phyloP scores from a whole-genome alignment of 1,139 yeast species.

The Pneumocystis sp. region DNA sequence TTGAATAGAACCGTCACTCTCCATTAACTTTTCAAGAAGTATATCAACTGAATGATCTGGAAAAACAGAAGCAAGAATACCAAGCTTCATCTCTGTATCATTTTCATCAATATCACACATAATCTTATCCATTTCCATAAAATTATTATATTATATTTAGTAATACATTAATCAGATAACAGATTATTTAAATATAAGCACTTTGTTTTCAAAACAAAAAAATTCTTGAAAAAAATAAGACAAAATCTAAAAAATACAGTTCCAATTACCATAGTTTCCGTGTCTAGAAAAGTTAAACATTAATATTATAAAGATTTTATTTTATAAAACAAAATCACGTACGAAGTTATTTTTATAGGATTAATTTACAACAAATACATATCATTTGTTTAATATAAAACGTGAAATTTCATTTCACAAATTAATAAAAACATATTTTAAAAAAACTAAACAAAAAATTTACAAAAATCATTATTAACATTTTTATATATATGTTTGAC shows the following conservation, averaged over 20 bases:
- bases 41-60: constrained; percentile 20
- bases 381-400: too few relatives aligned
- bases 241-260: neutral
- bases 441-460: too few relatives aligned
- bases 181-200: neutral
- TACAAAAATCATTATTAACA: too few relatives aligned
- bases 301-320: neutral
- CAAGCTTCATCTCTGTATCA: constrained; percentile 20
- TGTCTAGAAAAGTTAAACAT: neutral
- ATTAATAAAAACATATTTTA: too few relatives aligned
- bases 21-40: constrained; percentile 24
- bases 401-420: too few relatives aligned
- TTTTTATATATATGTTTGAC: neutral
- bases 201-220: neutral
- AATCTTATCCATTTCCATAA: neutral
- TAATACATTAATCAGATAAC: neutral
- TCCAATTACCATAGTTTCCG: too few relatives aligned
- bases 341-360: neutral
- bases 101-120: neutral
- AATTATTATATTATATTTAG: neutral
- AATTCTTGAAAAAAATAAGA: too few relatives aligned
- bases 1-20: constrained; percentile 23
- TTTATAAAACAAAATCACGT: neutral
- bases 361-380: neutral
- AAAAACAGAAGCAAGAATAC: constrained; percentile 17